phyloP scores from a whole-genome alignment of 2,329 filamentous ascomycete species.

The Xylariales sp. region DNA sequence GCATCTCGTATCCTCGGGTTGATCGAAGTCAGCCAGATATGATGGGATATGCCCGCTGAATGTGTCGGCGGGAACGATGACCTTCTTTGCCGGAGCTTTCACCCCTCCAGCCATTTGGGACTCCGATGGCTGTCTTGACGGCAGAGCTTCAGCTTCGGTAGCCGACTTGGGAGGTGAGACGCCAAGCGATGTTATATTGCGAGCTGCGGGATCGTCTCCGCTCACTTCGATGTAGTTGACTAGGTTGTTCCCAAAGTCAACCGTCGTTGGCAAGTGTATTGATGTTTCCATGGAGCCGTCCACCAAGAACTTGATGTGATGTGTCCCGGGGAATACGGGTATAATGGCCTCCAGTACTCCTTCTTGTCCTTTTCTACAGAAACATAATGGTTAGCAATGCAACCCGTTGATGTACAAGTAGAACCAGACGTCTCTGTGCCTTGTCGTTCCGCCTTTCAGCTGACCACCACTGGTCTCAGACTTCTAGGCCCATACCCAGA shows the following conservation, averaged over 20 bases:
- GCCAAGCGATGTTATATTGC: constrained; percentile 23
- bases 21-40: constrained; percentile 83
- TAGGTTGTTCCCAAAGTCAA: constrained; percentile 95
- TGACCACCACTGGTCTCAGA: no score
- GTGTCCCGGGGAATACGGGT: constrained; percentile 84
- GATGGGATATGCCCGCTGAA: constrained; percentile 75
- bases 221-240: constrained; percentile 98
- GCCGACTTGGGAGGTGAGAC: constrained; percentile 21
- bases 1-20: constrained; percentile 68
- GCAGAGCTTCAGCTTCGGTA: constrained; percentile 24
- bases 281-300: constrained; percentile 92
- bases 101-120: constrained; percentile 37
- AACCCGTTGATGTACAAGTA: constrained; percentile 3
- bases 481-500: neutral
- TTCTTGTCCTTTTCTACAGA: constrained; percentile 46
- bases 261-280: constrained; percentile 81
- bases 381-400: constrained; percentile 13
- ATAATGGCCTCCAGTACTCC: constrained; percentile 72
- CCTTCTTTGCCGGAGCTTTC: constrained; percentile 48
- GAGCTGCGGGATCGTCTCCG: constrained; percentile 37
- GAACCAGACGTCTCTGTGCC: neutral
- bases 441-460: no score
- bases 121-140: constrained; percentile 28
- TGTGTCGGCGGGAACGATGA: constrained; percentile 48
- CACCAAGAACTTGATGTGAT: constrained; percentile 94